Evolutionary conservation across 2,329 filamentous ascomycete species (phyloP), one percentile per base, ranked within the genome.

Genomic region (Nemania sp.): DNA sequence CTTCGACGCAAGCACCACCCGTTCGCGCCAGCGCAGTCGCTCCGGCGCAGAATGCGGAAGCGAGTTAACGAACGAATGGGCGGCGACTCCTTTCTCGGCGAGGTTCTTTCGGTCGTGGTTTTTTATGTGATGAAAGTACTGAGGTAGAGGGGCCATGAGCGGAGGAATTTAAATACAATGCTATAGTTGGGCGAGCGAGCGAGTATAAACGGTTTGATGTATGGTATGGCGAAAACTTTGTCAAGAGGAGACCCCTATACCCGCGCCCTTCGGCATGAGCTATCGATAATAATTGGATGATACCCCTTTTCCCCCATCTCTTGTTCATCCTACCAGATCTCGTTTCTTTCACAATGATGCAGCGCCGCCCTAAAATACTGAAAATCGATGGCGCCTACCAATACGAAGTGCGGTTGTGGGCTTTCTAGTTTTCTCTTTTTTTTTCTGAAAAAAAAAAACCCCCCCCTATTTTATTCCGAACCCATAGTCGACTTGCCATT

Each of bases 321-420:
- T 32, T 10, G 35, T 65, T 17, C 35, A 39, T 39, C 3, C 65
- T 67, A 10, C 67, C 66, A 12, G 50, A 1, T 67, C 65, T 32
- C 65, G 68, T 11, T 67, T 50, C 17, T 48, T 46, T 68, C 54
- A 52, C 67, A 65, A 3, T 48, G 40, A 46, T 69, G 65, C 42
- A 67, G 15, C 12, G 20, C 21, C 35, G 21, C 7, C 25, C 25
- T 29, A 29, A 4, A 29, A 4, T 7, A 4, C 25, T 29, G 7
- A 7, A 29, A 29, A 3, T 29, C 7, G 25, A 29, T 29, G 3
- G 25, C 25, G 7, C 4, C 25, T 29, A 29, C 25, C 25, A 7
- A 29, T 29, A 29, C 7, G 3, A 29, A 29, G 3, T 29, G 25
- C 25, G 7, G 25, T 29, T 3, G 25, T 29, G 25, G n/a, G n/a